Conservation (phyloP, 768 basidiomycete species). For the Serpula lacrymans region DNA sequence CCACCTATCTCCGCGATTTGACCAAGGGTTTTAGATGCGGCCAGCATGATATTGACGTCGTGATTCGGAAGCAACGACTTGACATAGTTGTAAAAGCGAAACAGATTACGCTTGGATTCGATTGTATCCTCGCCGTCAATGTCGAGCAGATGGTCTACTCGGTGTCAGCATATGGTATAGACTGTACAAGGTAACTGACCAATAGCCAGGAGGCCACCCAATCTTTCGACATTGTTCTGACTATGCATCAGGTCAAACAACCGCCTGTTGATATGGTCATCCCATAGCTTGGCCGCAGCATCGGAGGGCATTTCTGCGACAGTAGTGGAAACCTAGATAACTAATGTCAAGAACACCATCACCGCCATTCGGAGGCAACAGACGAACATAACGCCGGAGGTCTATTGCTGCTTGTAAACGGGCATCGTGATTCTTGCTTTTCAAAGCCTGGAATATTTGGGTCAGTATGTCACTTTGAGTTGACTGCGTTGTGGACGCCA, state of each 20-base stretch:
- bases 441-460: slow-evolving; percentile 65
- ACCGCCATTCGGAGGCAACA: slow-evolving; percentile 7
- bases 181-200: slow-evolving; percentile 42
- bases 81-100: slow-evolving; percentile 90
- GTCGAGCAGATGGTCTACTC: slow-evolving; percentile 74
- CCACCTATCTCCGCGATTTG: slow-evolving; percentile 84
- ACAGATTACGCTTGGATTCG: slow-evolving; percentile 76
- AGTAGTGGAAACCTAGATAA: slow-evolving; percentile 60
- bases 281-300: slow-evolving; percentile 79
- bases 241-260: slow-evolving; percentile 85
- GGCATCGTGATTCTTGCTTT: slow-evolving; percentile 59
- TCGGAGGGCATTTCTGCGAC: slow-evolving; percentile 82
- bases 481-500: slow-evolving; percentile 60
- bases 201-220: slow-evolving; percentile 87
- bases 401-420: slow-evolving; percentile 69
- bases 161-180: too few species aligned
- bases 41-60: slow-evolving; percentile 92
- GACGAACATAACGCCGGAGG: slow-evolving; percentile 68
- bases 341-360: slow-evolving; percentile 10
- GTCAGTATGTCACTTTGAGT: slow-evolving; percentile 60
- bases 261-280: slow-evolving; percentile 74
- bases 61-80: slow-evolving; percentile 87
- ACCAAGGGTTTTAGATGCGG: slow-evolving; percentile 89
- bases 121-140: slow-evolving; percentile 77
- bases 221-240: slow-evolving; percentile 70